phyloP scores from a whole-genome alignment of 345 rosid species.

The Draba incana region DNA sequence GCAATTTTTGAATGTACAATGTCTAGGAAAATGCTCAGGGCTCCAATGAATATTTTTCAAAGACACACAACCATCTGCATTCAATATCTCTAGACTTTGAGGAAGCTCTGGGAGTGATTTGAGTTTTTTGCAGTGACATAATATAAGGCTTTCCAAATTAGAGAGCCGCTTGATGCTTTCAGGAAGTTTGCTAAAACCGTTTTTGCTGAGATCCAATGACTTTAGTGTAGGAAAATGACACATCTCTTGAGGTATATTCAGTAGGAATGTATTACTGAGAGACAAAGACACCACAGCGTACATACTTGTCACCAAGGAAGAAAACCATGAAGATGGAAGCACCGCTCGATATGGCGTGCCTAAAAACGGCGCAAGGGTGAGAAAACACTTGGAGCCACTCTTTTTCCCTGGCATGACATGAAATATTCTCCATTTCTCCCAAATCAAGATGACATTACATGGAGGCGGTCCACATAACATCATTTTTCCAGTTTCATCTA shows the following conservation, averaged over 20 bases:
- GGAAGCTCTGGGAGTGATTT: conserved; percentile 34
- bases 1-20: conserved; percentile 33
- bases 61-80: conserved; percentile 16
- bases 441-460: conserved; percentile 4
- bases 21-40: background rate
- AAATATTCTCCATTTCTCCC: conserved; percentile 10
- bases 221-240: background rate
- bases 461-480: conserved; percentile 13
- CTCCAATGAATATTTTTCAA: background rate
- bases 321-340: conserved; percentile 4
- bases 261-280: conserved; percentile 1
- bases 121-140: conserved; percentile 24
- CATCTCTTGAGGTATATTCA: conserved; percentile 4
- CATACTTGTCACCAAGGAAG: conserved; percentile 1
- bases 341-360: conserved; percentile 2
- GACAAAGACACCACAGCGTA: conserved; percentile 6
- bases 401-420: background rate
- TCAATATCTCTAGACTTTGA: background rate
- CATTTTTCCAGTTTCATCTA: background rate
- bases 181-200: conserved; percentile 23
- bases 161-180: conserved; percentile 16
- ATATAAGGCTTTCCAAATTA: background rate
- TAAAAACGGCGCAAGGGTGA: background rate
- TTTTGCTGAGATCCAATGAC: conserved; percentile 3
- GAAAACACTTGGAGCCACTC: conserved; percentile 1